A percentile compares a stretch with the other conserved stretches of the same genome.
Evolutionary conservation across 176 grass and related monocot genomes (phyloP).

Genomic region (Bromus sterilis): DNA sequence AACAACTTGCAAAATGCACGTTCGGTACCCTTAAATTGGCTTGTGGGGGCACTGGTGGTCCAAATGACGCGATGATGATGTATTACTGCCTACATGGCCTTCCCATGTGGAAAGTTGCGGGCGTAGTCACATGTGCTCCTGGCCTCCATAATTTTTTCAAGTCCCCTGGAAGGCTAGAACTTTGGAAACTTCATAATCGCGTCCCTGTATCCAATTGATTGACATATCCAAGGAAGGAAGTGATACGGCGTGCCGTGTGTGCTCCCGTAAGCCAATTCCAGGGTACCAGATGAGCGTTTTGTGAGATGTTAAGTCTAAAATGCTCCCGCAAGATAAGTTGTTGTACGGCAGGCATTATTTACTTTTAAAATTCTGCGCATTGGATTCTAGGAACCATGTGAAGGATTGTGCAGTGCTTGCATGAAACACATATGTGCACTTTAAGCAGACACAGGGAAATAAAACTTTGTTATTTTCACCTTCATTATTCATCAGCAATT

Average conservation of each 20-base stretch:
- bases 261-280: neutral
- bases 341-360: neutral
- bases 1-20: neutral
- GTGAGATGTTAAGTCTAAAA: neutral
- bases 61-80: neutral
- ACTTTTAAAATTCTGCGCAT: neutral
- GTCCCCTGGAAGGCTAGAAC: no score
- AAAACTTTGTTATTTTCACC: neutral
- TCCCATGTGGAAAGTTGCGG: neutral
- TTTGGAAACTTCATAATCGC: neutral
- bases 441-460: neutral
- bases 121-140: neutral
- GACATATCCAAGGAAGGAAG: neutral
- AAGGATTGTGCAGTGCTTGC: neutral
- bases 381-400: neutral
- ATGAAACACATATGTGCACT: neutral
- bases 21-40: neutral
- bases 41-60: neutral
- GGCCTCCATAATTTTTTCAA: neutral
- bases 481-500: neutral
- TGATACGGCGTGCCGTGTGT: neutral
- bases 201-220: neutral
- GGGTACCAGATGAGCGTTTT: neutral
- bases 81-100: neutral
- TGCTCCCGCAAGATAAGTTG: neutral